A percentile compares a stretch with the other conserved stretches of the same genome.
Conservation (phyloP, 495 filamentous ascomycete genomes). For the Trichoderma asperelloides region DNA sequence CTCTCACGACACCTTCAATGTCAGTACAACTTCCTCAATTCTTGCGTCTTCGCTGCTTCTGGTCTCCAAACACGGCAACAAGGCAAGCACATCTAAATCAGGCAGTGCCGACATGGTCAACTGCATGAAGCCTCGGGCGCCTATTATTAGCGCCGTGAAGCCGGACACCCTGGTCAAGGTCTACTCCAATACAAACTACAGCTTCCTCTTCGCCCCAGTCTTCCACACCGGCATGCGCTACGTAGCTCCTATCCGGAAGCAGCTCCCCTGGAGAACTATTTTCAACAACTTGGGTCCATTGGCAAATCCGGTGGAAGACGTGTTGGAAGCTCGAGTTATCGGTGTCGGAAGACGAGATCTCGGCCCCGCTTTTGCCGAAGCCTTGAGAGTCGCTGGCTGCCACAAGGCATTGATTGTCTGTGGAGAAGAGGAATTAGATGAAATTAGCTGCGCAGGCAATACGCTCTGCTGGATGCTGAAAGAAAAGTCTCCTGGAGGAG, state of each 20-base stretch:
- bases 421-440: constrained; percentile 89
- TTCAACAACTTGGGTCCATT: constrained; percentile 95
- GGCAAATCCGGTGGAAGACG: constrained; percentile 59
- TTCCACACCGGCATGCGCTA: constrained; percentile 92
- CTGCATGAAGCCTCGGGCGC: constrained; percentile 56
- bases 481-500: constrained; percentile 38
- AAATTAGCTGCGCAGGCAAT: constrained; percentile 78
- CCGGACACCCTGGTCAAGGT: constrained; percentile 57
- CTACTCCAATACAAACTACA: constrained; percentile 75
- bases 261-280: constrained; percentile 84
- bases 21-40: constrained; percentile 89
- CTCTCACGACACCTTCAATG: constrained; percentile 94
- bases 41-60: constrained; percentile 74
- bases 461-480: constrained; percentile 82
- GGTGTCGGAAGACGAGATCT: constrained; percentile 82
- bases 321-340: constrained; percentile 79
- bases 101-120: constrained; percentile 89
- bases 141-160: constrained; percentile 62
- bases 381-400: constrained; percentile 65
- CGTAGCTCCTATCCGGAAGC: constrained; percentile 71
- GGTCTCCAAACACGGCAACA: constrained; percentile 91
- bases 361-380: constrained; percentile 79
- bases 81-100: constrained; percentile 88
- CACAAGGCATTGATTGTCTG: constrained; percentile 86
- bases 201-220: constrained; percentile 91